A percentile compares a stretch with the other conserved stretches of the same genome.
These are phyloP conservation scores for Ceratocystis destructans DNA, from an alignment of 2,329 filamentous ascomycete genomes.

Conservation along the genomic window DNA sequence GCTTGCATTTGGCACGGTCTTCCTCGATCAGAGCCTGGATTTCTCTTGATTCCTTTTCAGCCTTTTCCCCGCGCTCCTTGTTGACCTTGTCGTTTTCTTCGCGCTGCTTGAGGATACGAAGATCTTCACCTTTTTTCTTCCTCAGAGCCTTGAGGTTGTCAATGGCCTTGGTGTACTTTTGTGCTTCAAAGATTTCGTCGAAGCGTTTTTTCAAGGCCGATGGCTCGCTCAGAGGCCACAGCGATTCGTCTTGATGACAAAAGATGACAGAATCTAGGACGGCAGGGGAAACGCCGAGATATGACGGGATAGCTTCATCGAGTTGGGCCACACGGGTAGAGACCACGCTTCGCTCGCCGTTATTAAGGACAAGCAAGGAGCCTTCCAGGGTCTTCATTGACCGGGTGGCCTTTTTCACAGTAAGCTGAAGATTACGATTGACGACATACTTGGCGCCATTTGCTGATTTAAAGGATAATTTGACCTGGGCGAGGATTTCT, in stretches of 20 bases:
- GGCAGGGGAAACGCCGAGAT: conserved; percentile 77
- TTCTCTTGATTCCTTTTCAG: conserved; percentile 49
- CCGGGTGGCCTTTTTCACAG: conserved; percentile 65
- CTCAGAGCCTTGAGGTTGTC: conserved; percentile 80
- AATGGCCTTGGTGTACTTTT: conserved; percentile 94
- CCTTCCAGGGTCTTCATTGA: conserved; percentile 76
- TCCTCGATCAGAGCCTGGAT: conserved; percentile 54
- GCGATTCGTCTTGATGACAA: conserved; percentile 93
- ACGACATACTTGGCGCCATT: conserved; percentile 68
- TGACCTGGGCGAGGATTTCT: conserved; percentile 81
- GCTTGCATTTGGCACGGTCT: conserved; percentile 43
- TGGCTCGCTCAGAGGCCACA: conserved; percentile 93
- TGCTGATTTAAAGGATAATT: conserved; percentile 70
- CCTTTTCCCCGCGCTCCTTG: conserved; percentile 69
- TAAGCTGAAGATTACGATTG: conserved; percentile 72
- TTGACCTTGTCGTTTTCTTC: conserved; percentile 67
- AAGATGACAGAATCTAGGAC: conserved; percentile 94
- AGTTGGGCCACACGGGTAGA: conserved; percentile 73
- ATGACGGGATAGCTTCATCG: conserved; percentile 69
- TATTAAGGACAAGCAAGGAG: conserved; percentile 57
- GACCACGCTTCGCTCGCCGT: conserved; percentile 64
- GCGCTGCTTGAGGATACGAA: conserved; percentile 57
- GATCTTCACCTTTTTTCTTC: conserved; percentile 67
- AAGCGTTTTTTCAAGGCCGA: conserved; percentile 79
- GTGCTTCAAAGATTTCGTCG: conserved; percentile 92